Percentiles rank a stretch among this genome's conserved stretches.
Evolutionary conservation across 805 yeast species (phyloP).

Genomic region (Yarrowia bubula): DNA sequence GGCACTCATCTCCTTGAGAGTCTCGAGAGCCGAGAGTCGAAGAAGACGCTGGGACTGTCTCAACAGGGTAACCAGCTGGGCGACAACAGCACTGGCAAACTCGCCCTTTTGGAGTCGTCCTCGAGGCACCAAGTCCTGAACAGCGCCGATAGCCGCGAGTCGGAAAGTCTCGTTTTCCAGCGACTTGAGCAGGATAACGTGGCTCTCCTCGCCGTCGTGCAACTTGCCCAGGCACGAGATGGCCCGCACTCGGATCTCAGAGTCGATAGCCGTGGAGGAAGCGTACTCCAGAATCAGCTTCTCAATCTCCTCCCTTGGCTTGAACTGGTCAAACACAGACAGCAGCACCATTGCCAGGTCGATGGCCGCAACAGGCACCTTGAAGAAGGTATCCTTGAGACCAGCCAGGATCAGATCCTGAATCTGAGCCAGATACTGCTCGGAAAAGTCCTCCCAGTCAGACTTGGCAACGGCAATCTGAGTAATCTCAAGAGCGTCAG

Average conservation of each 20-base stretch:
- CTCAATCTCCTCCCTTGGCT: constrained; percentile 31
- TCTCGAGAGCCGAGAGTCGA: constrained; percentile 33
- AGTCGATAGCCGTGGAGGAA: constrained; percentile 39
- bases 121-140: constrained; percentile 32
- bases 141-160: constrained; percentile 37
- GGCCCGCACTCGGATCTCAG: constrained; percentile 43
- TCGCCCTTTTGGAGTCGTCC: constrained; percentile 29
- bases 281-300: constrained; percentile 41
- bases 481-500: constrained; percentile 3
- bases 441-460: neutral
- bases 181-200: neutral
- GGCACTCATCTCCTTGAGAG: constrained; percentile 29
- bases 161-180: constrained; percentile 43
- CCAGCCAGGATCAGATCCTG: constrained; percentile 38
- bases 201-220: neutral
- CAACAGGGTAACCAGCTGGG: constrained; percentile 31
- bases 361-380: constrained; percentile 32
- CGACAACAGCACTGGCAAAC: constrained; percentile 32
- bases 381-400: constrained; percentile 41
- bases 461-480: constrained; percentile 7
- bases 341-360: neutral
- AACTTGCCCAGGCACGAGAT: constrained; percentile 39
- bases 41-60: constrained; percentile 33
- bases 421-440: neutral
- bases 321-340: neutral